Conservation (phyloP, 2,329 filamentous ascomycete genomes). For the Metarhizium humberi region DNA sequence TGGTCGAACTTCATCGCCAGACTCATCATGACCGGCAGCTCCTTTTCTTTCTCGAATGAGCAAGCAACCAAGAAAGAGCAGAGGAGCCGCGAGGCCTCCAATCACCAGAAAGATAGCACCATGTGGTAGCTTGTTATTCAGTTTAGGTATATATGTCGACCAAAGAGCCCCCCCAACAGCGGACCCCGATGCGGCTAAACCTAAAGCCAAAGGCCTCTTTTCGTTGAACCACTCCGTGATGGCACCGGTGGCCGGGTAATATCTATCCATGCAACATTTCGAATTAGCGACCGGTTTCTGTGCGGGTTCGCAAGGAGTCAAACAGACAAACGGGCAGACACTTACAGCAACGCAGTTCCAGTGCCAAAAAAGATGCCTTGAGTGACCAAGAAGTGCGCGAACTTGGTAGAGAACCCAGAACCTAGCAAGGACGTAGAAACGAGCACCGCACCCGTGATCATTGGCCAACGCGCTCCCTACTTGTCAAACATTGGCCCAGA, state of each 20-base stretch:
- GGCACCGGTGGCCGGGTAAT: conserved; percentile 21
- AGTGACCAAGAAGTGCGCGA: conserved; percentile 27
- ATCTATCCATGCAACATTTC: conserved; percentile 8
- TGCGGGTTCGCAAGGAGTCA: neutral
- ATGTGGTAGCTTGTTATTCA: conserved; percentile 7
- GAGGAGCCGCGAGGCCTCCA: conserved; percentile 14
- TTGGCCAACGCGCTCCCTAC: conserved; percentile 25
- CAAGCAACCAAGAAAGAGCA: conserved; percentile 16
- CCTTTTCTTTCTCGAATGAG: conserved; percentile 18
- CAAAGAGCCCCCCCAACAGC: conserved; percentile 22
- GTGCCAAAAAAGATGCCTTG: conserved; percentile 33
- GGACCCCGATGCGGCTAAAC: conserved; percentile 20
- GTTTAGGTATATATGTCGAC: conserved; percentile 15
- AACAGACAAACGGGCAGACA: neutral
- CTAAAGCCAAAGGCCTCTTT: conserved; percentile 20
- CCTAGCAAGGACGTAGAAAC: conserved; percentile 28
- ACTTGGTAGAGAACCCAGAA: conserved; percentile 20
- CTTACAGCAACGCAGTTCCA: conserved; percentile 26
- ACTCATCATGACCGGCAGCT: conserved; percentile 8
- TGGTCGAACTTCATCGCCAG: conserved; percentile 5
- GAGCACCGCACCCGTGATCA: conserved; percentile 25
- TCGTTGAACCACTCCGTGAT: conserved; percentile 23
- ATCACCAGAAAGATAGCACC: conserved; percentile 12
- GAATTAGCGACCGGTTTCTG: neutral
- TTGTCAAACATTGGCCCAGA: conserved; percentile 30